Conservation (phyloP, 208 protist genomes). For the Leishmania tropica region DNA sequence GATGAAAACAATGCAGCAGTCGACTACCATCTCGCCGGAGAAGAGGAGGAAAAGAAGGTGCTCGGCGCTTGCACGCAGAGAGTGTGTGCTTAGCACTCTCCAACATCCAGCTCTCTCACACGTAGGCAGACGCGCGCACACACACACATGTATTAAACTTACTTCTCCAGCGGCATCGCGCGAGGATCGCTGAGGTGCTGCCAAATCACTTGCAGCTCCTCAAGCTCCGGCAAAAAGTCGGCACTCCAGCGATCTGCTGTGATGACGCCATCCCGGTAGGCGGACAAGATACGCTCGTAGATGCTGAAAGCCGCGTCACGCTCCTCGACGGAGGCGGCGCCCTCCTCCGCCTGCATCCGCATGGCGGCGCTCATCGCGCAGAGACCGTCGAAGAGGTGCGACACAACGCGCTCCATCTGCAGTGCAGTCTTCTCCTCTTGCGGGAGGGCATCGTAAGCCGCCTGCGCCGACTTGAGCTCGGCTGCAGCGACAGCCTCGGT, state of each 20-base stretch:
- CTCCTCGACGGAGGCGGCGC: conserved; percentile 23
- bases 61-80: neutral
- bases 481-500: conserved; percentile 15
- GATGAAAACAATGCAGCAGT: neutral
- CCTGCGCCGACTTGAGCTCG: conserved; percentile 19
- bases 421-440: conserved; percentile 29
- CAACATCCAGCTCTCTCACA: neutral
- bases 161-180: conserved; percentile 13
- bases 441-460: conserved; percentile 31
- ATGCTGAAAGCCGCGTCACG: conserved; percentile 44
- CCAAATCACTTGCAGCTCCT: conserved; percentile 52
- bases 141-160: neutral
- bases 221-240: conserved; percentile 54
- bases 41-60: neutral
- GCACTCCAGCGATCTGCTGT: conserved; percentile 38
- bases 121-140: neutral
- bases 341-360: conserved; percentile 44
- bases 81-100: neutral
- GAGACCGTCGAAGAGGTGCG: conserved; percentile 62
- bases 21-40: neutral
- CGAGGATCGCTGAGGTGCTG: conserved; percentile 34
- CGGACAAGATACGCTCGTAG: conserved; percentile 32
- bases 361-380: conserved; percentile 59
- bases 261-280: conserved; percentile 19
- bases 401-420: conserved; percentile 21